phyloP scores from a whole-genome alignment of 352 stramenopile species.

The Blastocystis sp. region DNA sequence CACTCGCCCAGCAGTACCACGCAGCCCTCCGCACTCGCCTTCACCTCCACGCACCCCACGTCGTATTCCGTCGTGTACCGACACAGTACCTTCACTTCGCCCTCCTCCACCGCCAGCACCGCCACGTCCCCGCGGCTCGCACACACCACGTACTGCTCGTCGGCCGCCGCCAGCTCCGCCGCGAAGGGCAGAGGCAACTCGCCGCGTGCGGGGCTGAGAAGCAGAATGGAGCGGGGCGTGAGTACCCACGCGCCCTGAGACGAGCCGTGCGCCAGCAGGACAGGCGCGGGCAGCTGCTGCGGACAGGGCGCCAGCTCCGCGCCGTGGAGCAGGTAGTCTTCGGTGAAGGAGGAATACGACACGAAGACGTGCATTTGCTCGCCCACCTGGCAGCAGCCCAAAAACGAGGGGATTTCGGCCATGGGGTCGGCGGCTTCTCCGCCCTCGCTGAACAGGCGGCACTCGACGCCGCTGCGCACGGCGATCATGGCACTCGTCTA shows the following conservation, averaged over 20 bases:
- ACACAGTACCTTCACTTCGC: neutral
- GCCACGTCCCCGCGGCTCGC: neutral
- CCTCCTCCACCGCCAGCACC: neutral
- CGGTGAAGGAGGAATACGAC: neutral
- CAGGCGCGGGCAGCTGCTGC: neutral
- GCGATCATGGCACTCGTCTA: conserved; percentile 45
- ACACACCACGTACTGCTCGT: neutral
- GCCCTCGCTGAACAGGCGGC: neutral
- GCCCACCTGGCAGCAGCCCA: neutral
- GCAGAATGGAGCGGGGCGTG: neutral
- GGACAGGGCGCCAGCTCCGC: neutral
- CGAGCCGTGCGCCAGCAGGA: neutral
- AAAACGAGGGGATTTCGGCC: conserved; percentile 10
- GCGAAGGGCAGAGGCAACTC: neutral
- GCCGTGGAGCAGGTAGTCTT: neutral
- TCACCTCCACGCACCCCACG: neutral
- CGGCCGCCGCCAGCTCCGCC: neutral
- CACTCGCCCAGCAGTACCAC: conserved; percentile 10
- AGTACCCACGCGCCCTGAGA: neutral
- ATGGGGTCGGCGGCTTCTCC: neutral
- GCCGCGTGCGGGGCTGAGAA: neutral
- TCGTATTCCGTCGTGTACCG: neutral
- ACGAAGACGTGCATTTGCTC: neutral
- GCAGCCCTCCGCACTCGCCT: neutral
- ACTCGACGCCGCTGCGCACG: conserved; percentile 57